A percentile compares a stretch with the other conserved stretches of the same genome.
These are phyloP conservation scores for Tuber indicum DNA, from an alignment of 495 filamentous ascomycete species.

Conservation along the genomic window DNA sequence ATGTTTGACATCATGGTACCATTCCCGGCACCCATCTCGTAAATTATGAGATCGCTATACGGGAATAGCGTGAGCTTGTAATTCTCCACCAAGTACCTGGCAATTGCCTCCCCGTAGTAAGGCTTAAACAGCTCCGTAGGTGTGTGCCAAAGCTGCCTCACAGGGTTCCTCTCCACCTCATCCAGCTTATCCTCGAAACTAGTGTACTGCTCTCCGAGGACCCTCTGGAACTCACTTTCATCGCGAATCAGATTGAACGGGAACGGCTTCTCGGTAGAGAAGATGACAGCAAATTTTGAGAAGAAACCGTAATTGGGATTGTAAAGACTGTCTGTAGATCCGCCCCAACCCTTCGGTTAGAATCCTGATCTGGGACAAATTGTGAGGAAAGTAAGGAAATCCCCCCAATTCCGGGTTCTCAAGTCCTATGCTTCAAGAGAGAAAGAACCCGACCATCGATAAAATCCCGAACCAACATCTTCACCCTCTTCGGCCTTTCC, in stretches of 20 bases:
- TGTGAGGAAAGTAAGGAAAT: not conserved
- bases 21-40: constrained; percentile 96
- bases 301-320: constrained; percentile 98
- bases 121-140: constrained; percentile 95
- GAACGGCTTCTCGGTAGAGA: constrained; percentile 88
- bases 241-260: constrained; percentile 73
- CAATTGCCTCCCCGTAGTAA: constrained; percentile 94
- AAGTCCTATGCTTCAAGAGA: not conserved
- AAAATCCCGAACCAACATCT: constrained; percentile 96
- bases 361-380: not conserved
- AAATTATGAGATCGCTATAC: constrained; percentile 94
- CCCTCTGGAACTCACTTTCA: constrained; percentile 70
- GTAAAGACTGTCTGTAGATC: constrained; percentile 74
- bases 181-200: constrained; percentile 88
- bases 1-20: constrained; percentile 98
- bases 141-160: constrained; percentile 95
- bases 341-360: not conserved
- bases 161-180: constrained; percentile 56
- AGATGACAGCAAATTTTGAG: constrained; percentile 93
- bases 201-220: constrained; percentile 71
- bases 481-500: constrained; percentile 77
- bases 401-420: not conserved
- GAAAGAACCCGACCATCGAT: constrained; percentile 66
- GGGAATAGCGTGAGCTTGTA: constrained; percentile 92
- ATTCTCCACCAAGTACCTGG: constrained; percentile 86